Conservation (phyloP, 202 grass and related monocot genomes). For the Cymbopogon flexuosus region DNA sequence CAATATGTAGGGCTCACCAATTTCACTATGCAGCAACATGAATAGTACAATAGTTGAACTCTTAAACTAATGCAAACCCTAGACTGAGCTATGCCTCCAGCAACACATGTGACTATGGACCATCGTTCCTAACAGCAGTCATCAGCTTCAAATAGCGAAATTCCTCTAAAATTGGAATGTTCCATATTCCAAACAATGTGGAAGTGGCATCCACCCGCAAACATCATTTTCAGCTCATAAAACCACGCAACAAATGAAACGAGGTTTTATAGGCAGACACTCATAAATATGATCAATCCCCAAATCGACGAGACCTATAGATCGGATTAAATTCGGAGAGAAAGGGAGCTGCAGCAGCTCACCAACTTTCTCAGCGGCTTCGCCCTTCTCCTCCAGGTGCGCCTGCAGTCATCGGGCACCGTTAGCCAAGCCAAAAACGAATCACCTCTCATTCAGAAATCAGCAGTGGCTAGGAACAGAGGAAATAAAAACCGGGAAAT, state of each 20-base stretch:
- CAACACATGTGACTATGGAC: not conserved
- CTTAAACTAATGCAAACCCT: not conserved
- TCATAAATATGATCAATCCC: not conserved
- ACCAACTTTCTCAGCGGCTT: slow-evolving; percentile 57
- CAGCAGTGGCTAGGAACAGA: not conserved
- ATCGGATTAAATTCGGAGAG: not conserved
- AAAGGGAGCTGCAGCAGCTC: slow-evolving; percentile 22
- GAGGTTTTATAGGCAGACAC: not conserved
- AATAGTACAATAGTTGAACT: not conserved
- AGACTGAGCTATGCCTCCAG: not conserved
- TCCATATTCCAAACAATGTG: not conserved
- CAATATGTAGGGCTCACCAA: not conserved
- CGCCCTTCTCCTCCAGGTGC: slow-evolving; percentile 53
- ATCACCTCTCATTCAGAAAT: not conserved
- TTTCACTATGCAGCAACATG: not conserved
- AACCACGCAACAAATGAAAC: not conserved
- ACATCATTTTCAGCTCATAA: not conserved
- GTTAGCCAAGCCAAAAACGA: slow-evolving; percentile 20
- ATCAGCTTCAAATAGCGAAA: not conserved
- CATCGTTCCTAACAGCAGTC: not conserved
- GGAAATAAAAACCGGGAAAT: not conserved
- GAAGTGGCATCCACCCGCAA: not conserved
- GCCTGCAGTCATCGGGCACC: slow-evolving; percentile 45
- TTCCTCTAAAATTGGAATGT: not conserved
- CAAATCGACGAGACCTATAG: not conserved